Evolutionary conservation across 2,329 filamentous ascomycete genomes (phyloP), one percentile per base, ranked within the genome.

Genomic region (Penicillium paneum): DNA sequence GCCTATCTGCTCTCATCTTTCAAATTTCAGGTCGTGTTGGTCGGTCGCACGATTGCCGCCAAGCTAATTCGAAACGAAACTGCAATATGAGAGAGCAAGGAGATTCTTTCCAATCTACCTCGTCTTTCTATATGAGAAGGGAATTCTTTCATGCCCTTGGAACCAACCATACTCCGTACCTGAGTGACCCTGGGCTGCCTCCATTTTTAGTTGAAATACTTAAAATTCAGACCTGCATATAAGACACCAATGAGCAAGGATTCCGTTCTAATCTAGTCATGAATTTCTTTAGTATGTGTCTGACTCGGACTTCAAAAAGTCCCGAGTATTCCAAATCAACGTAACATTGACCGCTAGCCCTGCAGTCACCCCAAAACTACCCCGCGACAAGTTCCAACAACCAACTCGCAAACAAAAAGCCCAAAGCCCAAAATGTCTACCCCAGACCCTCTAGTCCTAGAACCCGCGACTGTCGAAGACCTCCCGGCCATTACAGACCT

Each of bases 71-170:
- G 8, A 45, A 51, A 47, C 46, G 44, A n/a, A 28, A 34, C 21
- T n/a, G 19, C 17, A 21, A 40, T 40, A 21, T 15, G n/a, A 29
- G 32, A 13, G 17, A 5, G 12, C 17, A 28, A 31, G 7, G 8
- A 12, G 19, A 21, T 15, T 17, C 29, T 21, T 15, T 13, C 17
- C 17, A 32, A 15, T 7, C 19, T 26, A 17, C 3, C 11, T 35
- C 13, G 32, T 28, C n/a, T 36, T 17, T 38, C 15, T 11, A 38
- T 13, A 17, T 13, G 13, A 40, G 17, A 31, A 62, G 58, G 64
- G 67, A 74, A 2, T 70, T 78, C 5, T 79, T 79, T 64, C 76
- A 75, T 62, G 65, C 67, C 49, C 70, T 77, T 39, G 70, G 67
- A 15, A 62, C 60, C 3, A 74, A 75, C 54, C 73, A 69, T 24